Base-by-base conservation (phyloP, 2,329 filamentous ascomycete species). In the Penicillium sp. region DNA sequence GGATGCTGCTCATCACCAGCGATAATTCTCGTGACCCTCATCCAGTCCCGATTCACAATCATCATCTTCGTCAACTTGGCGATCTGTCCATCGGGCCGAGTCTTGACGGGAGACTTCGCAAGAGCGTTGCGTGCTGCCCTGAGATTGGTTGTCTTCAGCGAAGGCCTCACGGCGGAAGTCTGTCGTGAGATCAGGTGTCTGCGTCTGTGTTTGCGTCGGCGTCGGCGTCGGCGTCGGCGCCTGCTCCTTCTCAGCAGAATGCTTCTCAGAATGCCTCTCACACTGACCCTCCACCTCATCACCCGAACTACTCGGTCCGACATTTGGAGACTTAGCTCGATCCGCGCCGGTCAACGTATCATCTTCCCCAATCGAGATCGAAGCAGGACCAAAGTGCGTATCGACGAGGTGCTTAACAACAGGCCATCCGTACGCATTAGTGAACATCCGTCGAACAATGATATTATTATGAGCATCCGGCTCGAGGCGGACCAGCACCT, bases 401-500 rank as follows among this genome's bases (percentile, higher is more conserved):
- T 97, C 92, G 48, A 94, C 93, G 18, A 97, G 77, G 74, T 99
- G 94, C 75, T 97, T 92, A 46, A 97, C 80, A 1, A 99, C 94
- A 0, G 94, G 94, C 94, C 94, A 99, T 2, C 94, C 94, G 66
- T 96, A 96, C 0, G 94, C 94, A 68, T 99, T 99, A 52, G 92
- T 88, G 71, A 99, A 99, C 87, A 92, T 96, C 52, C 94, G 88
- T 14, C 94, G 88, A 21, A 99, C 94, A 56, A 97, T 89, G 62
- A 99, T 96, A 73, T 99, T 99, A 75, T 99, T 99, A 77, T 99
- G 94, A 0, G 94, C 94, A 74, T 99, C 94, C 0, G 94, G 94
- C 70, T 99, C 93, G 2, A 99, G 81, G 50, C 94, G 89, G 13
- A 99, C 94, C 3, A 99, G 84, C 1, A 99, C 94, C 71, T 99